Evolutionary conservation across 768 basidiomycete genomes (phyloP), one percentile per base, ranked within the genome.

Genomic region (Lactifluus subvellereus): DNA sequence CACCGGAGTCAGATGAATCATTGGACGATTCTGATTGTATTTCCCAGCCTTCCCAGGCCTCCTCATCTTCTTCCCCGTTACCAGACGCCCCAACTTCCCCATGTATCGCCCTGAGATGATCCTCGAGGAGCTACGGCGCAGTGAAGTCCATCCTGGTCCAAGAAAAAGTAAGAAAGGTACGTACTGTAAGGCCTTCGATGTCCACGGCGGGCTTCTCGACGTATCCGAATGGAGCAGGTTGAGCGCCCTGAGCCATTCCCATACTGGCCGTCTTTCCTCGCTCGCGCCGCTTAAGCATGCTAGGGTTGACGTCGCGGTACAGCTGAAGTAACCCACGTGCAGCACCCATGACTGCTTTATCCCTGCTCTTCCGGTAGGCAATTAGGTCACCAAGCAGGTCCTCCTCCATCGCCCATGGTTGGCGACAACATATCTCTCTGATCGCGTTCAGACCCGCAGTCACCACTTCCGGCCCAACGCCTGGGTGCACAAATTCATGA

Each of bases 351-450:
- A 97, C 94, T 1, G 88, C 83, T 77, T 98, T 98, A 74, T 98
- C 97, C 69, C 87, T 84, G 69, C 93, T 95, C 78, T 97, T 98
- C 71, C 87, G 81, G 73, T 99, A 99, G 74, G 94, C 95, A 56
- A 98, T 83, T 66, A 99, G 74, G 75, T 99, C 97, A 3, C 89
- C 86, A 5, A 99, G 78, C 30, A 98, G 74, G 69, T 98, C 96
- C 67, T 93, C 92, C 67, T 96, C 93, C 89, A 99, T 98, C 58
- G 90, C 86, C 92, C 94, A 95, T 4, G 96, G 93, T 72, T 99
- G 97, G 43, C 96, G 75, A 37, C 90, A 75, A 73, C 94, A 97
- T n/a, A 99, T 84, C 73, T 98, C 96, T 35, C 94, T 82, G 47
- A 99, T 93, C 16, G 92, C 84, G 73, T 99, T 99, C 66, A 99